Evolutionary conservation across 1,284 basidiomycete species (phyloP), one percentile per base, ranked within the genome.

Genomic region (Cerrena zonata): DNA sequence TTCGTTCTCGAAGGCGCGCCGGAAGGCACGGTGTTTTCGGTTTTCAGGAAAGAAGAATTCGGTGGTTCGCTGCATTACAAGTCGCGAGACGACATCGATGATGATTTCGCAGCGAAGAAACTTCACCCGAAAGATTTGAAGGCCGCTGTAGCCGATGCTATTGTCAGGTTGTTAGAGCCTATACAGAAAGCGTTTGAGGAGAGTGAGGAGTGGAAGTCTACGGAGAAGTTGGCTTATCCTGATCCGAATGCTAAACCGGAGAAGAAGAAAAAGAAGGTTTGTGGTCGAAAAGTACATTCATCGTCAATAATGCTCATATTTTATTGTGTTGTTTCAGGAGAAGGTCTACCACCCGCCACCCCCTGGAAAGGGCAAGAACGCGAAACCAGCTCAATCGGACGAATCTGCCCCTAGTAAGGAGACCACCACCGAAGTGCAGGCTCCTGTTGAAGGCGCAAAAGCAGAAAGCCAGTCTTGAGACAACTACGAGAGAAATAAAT

Each of bases 61-160:
- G 94, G 94, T n/a, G 92, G 91, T 0, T 72, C 84, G 47, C 70
- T 84, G 51, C 91, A 96, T 68, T 95, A 91, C 73, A 59, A 61
- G 41, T 73, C 70, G 5, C 94, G 84, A 67, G 73, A 77, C 15
- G 77, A 78, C 26, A 66, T 99, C 55, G 78, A 90, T 66, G 71
- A 75, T n/a, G 89, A 88, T 52, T 99, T 94, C 65, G 80, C 72
- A 25, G 77, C 75, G 51, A 88, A 86, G 69, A 79, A 80, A 54
- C 61, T 99, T 4, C 93, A 97, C 67, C 96, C 95, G 1, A 86
- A 84, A 25, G 96, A 98, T 67, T 71, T 99, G 60, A 99, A 99
- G 74, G 70, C 70, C 5, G 82, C 83, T 1, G 91, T 97, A 5
- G 76, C 81, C n/a, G 82, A 83, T 25, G 87, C 86, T 4, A 85